Conservation (phyloP, 192 early-diverging fungal genomes). For the Linnemannia exigua region DNA sequence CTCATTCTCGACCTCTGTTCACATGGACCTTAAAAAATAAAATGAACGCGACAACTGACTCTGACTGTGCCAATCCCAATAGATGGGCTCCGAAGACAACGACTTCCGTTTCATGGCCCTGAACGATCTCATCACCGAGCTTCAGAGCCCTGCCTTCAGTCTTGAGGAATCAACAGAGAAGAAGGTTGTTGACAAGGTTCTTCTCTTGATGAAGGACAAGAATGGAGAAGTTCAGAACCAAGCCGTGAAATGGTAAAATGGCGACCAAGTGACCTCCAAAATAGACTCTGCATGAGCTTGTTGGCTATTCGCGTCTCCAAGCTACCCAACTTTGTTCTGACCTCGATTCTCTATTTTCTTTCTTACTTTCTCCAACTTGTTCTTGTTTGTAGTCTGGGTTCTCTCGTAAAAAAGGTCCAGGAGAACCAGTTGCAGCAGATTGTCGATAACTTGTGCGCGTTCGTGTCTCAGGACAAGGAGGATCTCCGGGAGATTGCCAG, state of each 20-base stretch:
- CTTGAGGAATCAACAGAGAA: slow-evolving; percentile 75
- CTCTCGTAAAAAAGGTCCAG: slow-evolving; percentile 82
- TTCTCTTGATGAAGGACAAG: slow-evolving; percentile 78
- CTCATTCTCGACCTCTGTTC: not conserved
- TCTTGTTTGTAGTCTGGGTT: slow-evolving; percentile 69
- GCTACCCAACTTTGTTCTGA: not conserved
- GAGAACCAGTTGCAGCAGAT: slow-evolving; percentile 78
- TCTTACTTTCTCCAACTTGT: not conserved
- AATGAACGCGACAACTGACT: not conserved
- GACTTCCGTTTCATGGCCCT: slow-evolving; percentile 93
- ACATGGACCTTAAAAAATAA: not conserved
- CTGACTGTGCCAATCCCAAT: not conserved
- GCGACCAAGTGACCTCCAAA: not conserved
- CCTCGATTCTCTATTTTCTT: not conserved
- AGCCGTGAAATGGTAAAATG: slow-evolving; percentile 74
- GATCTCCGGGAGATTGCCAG: slow-evolving; percentile 86
- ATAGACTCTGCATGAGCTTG: not conserved
- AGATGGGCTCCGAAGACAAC: slow-evolving; percentile 77
- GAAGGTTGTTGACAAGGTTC: slow-evolving; percentile 68
- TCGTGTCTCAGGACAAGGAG: slow-evolving; percentile 72
- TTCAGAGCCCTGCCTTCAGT: slow-evolving; percentile 70
- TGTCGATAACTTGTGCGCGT: slow-evolving; percentile 76
- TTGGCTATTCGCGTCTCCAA: not conserved
- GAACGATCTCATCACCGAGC: slow-evolving; percentile 82
- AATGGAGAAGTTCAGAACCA: slow-evolving; percentile 92